Conservation (phyloP, 140 eudicot genomes). For the Senecio squalidus region DNA sequence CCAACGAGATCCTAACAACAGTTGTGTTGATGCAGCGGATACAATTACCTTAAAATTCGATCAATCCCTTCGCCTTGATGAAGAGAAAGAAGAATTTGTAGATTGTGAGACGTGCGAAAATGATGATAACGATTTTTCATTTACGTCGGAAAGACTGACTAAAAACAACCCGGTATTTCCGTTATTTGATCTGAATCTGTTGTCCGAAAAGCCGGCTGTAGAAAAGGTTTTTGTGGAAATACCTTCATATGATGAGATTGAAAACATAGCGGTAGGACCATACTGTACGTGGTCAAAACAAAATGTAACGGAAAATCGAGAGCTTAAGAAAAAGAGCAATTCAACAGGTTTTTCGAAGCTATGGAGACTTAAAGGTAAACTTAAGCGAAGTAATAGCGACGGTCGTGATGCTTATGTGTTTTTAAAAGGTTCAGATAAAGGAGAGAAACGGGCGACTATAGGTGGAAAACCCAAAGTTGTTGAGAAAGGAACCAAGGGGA, state of each 20-base stretch:
- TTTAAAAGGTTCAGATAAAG: constrained; percentile 19
- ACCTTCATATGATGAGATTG: background rate
- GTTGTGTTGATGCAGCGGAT: background rate
- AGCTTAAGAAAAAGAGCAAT: constrained; percentile 46
- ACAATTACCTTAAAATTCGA: constrained; percentile 8
- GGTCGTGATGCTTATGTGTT: constrained; percentile 63
- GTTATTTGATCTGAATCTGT: background rate
- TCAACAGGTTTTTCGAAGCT: constrained; percentile 62
- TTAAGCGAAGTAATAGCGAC: constrained; percentile 52
- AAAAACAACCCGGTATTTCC: background rate
- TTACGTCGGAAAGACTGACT: background rate
- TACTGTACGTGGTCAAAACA: constrained; percentile 33
- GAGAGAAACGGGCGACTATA: background rate
- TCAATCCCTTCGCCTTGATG: background rate
- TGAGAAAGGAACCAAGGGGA: constrained; percentile 18
- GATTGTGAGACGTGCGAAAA: constrained; percentile 4
- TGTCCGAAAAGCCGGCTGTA: background rate
- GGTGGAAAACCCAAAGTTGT: background rate
- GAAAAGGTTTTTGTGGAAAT: constrained; percentile 1
- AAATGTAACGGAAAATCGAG: constrained; percentile 11
- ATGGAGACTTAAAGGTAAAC: constrained; percentile 46
- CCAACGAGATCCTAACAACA: background rate
- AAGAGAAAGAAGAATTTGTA: background rate
- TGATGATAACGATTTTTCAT: constrained; percentile 4
- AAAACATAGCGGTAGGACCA: constrained; percentile 30